These are phyloP conservation scores for Agrocybe pediades DNA, from an alignment of 768 basidiomycete species.

Conservation along the genomic window DNA sequence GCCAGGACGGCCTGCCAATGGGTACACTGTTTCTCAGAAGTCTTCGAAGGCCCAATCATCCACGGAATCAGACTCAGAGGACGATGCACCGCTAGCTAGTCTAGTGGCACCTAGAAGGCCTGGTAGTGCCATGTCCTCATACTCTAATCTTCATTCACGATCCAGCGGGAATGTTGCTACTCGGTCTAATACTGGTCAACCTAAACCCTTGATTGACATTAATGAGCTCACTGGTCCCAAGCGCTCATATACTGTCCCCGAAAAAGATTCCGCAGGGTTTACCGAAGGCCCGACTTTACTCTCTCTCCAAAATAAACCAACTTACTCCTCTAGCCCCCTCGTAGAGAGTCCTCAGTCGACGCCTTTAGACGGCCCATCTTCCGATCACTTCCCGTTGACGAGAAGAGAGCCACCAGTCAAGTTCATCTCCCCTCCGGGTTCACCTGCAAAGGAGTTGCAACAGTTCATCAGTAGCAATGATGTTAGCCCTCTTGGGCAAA, in stretches of 20 bases:
- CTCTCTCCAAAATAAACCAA: slow-evolving; percentile 6
- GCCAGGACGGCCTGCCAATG: neutral
- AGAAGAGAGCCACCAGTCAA: slow-evolving; percentile 33
- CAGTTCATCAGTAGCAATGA: slow-evolving; percentile 10
- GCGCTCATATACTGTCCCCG: slow-evolving; percentile 15
- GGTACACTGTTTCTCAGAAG: neutral
- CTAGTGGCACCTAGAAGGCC: slow-evolving; percentile 66
- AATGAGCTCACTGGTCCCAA: slow-evolving; percentile 38
- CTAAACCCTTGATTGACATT: slow-evolving; percentile 56
- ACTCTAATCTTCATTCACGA: slow-evolving; percentile 27
- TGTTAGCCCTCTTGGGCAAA: neutral
- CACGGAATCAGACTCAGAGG: slow-evolving; percentile 43
- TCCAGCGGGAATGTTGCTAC: slow-evolving; percentile 25
- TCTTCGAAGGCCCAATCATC: slow-evolving; percentile 5
- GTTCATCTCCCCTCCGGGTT: slow-evolving; percentile 37
- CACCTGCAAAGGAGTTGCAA: slow-evolving; percentile 29
- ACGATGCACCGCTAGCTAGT: slow-evolving; percentile 65
- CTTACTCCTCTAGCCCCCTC: slow-evolving; percentile 9
- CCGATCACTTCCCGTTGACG: slow-evolving; percentile 17
- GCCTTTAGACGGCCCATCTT: slow-evolving; percentile 1
- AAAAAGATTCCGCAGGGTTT: slow-evolving; percentile 33
- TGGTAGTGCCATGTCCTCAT: slow-evolving; percentile 57
- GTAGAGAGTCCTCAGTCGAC: slow-evolving; percentile 27
- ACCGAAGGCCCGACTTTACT: slow-evolving; percentile 39
- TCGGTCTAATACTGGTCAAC: slow-evolving; percentile 23